Percentiles rank a stretch among this genome's conserved stretches.
Conservation (phyloP, 768 basidiomycete genomes). For the Gymnopilus junonius region DNA sequence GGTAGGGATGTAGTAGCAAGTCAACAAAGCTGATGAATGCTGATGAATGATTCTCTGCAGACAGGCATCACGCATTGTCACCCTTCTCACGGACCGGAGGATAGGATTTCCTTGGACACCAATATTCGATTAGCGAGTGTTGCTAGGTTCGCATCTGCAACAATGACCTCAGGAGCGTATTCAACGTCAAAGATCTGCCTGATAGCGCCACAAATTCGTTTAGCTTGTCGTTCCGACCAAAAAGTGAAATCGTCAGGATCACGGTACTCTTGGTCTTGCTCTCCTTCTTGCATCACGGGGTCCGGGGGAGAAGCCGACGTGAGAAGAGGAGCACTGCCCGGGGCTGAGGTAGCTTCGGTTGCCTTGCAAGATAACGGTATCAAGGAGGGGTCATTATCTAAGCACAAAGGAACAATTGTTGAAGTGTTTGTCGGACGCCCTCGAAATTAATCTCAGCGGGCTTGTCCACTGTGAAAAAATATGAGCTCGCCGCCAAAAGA, state of each 20-base stretch:
- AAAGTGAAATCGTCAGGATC: slow-evolving; percentile 95
- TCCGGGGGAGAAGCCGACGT: slow-evolving; percentile 18
- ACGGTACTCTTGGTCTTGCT: slow-evolving; percentile 44
- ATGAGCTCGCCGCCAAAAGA: slow-evolving; percentile 4
- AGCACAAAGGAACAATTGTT: slow-evolving; percentile 83
- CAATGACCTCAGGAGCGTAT: slow-evolving; percentile 85
- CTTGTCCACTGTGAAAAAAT: slow-evolving; percentile 59
- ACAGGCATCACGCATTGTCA: background rate
- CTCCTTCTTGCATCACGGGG: slow-evolving; percentile 17
- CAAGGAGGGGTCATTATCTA: slow-evolving; percentile 85
- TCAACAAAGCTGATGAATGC: background rate
- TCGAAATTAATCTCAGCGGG: slow-evolving; percentile 66
- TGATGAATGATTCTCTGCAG: background rate
- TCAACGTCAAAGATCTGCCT: slow-evolving; percentile 88
- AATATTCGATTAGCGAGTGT: slow-evolving; percentile 84
- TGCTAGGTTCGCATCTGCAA: slow-evolving; percentile 94
- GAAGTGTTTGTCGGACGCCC: slow-evolving; percentile 67
- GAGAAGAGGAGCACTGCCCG: slow-evolving; percentile 9
- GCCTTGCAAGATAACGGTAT: slow-evolving; percentile 70
- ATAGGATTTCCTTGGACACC: slow-evolving; percentile 67
- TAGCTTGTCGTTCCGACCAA: slow-evolving; percentile 91
- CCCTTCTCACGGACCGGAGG: slow-evolving; percentile 15
- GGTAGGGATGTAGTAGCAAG: background rate
- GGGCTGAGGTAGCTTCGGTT: slow-evolving; percentile 1
- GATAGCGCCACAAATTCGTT: slow-evolving; percentile 81